Conservation (phyloP, 176 grass and related monocot species). For the Bromus sterilis region DNA sequence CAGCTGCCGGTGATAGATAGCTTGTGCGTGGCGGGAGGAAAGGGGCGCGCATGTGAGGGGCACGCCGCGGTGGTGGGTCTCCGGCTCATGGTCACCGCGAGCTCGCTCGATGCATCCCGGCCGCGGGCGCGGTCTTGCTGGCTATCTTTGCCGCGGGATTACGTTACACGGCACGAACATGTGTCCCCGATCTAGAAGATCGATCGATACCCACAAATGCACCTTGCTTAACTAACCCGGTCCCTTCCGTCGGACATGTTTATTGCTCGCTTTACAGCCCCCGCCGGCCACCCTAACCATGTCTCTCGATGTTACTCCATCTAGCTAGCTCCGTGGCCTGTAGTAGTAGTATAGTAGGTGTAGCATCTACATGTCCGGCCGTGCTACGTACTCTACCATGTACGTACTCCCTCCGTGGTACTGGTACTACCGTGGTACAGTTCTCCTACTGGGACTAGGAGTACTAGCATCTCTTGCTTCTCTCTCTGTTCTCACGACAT, state of each 20-base stretch:
- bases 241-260: background rate
- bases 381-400: background rate
- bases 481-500: background rate
- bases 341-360: background rate
- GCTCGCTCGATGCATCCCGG: too few relatives aligned
- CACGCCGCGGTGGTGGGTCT: background rate
- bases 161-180: constrained; percentile 30
- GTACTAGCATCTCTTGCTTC: background rate
- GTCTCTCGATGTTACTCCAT: background rate
- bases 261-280: background rate
- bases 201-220: background rate
- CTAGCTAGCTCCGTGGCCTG: background rate
- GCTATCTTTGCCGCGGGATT: constrained; percentile 3
- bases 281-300: background rate
- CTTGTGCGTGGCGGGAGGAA: constrained; percentile 32
- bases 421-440: background rate
- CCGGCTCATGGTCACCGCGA: background rate
- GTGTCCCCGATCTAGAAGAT: background rate
- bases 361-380: background rate
- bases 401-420: too few relatives aligned
- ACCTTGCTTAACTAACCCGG: background rate
- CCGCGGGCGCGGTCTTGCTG: too few relatives aligned
- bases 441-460: background rate
- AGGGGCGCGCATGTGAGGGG: constrained; percentile 51
- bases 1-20: constrained; percentile 6